Conservation (phyloP, 441 rosid genomes). For the Brassica hybrid region DNA sequence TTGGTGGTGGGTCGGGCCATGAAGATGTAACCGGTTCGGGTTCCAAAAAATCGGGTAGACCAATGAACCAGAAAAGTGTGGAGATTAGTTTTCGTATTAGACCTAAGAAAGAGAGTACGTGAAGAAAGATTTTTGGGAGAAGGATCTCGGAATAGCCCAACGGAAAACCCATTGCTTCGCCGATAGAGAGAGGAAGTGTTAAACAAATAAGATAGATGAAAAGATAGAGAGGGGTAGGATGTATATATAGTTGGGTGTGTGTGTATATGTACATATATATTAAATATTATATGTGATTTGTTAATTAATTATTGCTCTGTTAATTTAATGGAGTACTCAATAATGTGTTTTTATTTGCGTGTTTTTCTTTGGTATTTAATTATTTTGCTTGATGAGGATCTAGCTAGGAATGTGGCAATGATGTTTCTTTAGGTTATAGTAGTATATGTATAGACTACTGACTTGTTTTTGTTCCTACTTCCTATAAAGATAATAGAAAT, state of each 20-base stretch:
- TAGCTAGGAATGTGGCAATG: constrained; percentile 39
- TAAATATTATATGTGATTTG: constrained; percentile 26
- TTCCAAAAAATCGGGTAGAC: constrained; percentile 73
- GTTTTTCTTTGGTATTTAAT: constrained; percentile 29
- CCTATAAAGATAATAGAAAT: neutral
- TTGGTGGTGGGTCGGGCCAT: constrained; percentile 49
- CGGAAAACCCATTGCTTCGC: constrained; percentile 77
- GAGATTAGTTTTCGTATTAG: constrained; percentile 59
- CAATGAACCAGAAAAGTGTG: constrained; percentile 57
- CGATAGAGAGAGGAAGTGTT: constrained; percentile 28
- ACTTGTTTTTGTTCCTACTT: neutral
- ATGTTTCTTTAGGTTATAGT: constrained; percentile 26
- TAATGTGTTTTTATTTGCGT: neutral
- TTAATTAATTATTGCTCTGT: constrained; percentile 9
- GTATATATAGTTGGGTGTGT: constrained; percentile 34
- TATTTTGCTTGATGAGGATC: constrained; percentile 25
- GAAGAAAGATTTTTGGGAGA: constrained; percentile 74
- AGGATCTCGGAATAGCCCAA: constrained; percentile 75
- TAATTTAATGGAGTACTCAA: constrained; percentile 2
- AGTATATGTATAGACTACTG: too few species aligned
- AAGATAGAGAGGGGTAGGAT: constrained; percentile 21
- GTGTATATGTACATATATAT: neutral
- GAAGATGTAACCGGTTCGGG: constrained; percentile 53
- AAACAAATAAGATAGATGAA: too few species aligned
- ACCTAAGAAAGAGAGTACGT: constrained; percentile 68